Percentiles rank a stretch among this genome's conserved stretches.
Conservation (phyloP, 2,329 filamentous ascomycete species). For the Hypoxylon sp. region DNA sequence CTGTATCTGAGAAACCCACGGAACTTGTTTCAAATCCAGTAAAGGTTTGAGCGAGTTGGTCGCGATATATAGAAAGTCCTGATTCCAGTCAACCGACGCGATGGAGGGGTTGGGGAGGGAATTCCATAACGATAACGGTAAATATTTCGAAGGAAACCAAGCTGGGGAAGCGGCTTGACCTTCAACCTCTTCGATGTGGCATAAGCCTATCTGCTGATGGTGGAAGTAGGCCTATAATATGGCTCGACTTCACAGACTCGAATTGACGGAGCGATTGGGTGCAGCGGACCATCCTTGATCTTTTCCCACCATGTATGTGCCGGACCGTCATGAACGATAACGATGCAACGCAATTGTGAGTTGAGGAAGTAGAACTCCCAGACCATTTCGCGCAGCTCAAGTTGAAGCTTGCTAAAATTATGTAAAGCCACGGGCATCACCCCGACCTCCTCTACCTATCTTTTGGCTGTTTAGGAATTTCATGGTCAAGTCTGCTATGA, state of each 20-base stretch:
- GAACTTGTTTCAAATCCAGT: not conserved
- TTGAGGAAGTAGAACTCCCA: constrained; percentile 10
- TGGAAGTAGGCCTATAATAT: not conserved
- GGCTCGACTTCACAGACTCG: not conserved
- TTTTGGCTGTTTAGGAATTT: too few relatives aligned
- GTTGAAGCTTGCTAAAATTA: constrained; percentile 10
- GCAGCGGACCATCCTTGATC: too few relatives aligned
- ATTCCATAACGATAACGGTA: too few relatives aligned
- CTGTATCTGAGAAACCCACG: not conserved
- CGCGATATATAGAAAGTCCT: not conserved
- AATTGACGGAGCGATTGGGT: not conserved
- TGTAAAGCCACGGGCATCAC: not conserved
- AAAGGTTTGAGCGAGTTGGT: not conserved
- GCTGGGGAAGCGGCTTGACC: not conserved
- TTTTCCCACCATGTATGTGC: too few relatives aligned
- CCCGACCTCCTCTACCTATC: too few relatives aligned
- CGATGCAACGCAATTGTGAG: not conserved
- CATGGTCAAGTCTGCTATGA: too few relatives aligned
- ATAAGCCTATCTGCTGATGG: not conserved
- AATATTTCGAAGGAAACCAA: not conserved
- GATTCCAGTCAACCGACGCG: not conserved
- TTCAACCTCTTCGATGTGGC: not conserved
- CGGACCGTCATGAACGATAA: not conserved
- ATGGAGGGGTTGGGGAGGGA: too few relatives aligned
- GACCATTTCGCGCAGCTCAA: constrained; percentile 12